Base-by-base conservation (phyloP, 306 rosid species). In the Pyrus betulifolia region DNA sequence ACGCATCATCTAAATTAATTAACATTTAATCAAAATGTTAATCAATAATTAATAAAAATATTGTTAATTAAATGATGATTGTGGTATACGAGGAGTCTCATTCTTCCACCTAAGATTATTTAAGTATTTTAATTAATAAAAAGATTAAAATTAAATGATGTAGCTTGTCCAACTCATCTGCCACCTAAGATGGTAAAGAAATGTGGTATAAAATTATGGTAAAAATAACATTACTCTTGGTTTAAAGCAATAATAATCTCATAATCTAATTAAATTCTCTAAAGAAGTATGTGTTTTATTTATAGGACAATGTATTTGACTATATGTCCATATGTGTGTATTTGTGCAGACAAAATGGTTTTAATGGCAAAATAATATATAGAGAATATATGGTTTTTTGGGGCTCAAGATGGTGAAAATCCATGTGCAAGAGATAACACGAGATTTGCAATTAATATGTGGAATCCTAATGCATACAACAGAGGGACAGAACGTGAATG, bases 371-470 rank as follows among this genome's bases (percentile, higher is more conserved):
- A 25, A 61, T 8, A n/a, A 64, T 8, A 31, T 8, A 31, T 18
- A 49, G 30, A 22, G 28, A 59, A 55, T 23, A 57, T 31, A 15
- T 51, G 21, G 55, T 33, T 54, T 71, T 19, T 11, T 38, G 51
- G 65, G 51, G 17, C 4, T n/a, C 52, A 14, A 35, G 51, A 72
- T 72, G 76, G 66, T 57, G 66, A 72, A 57, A 35, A 33, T 52
- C 40, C 67, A 72, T 72, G 76, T 72, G 76, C 67, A 72, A 55
- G 38, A 72, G 27, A 23, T 57, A 52, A 35, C 28, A 72, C 8
- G 86, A 84, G 87, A 86, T 86, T 72, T 86, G 85, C 71, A 77
- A 79, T 79, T 79, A 83, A 77, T 79, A 84, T 59, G 77, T 66
- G 71, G 88, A 82, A 87, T 60, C 66, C 35, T 60, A 60, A 25